These are phyloP conservation scores for Populus hybrid DNA, from an alignment of 441 rosid genomes.

Conservation along the genomic window DNA sequence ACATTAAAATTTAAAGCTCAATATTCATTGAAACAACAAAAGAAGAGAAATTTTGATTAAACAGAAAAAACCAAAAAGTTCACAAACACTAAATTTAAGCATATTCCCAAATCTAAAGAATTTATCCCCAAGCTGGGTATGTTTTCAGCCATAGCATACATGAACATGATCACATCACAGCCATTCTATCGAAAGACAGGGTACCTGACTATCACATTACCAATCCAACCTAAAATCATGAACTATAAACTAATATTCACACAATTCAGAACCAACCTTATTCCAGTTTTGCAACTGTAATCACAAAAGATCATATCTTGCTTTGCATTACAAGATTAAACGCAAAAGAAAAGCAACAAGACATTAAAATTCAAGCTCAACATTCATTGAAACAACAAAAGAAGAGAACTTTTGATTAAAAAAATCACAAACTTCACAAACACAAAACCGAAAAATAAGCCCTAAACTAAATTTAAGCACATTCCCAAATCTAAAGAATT, in stretches of 20 bases:
- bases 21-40: neutral
- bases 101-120: neutral
- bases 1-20: too few species aligned
- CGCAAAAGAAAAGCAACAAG: neutral
- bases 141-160: neutral
- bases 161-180: neutral
- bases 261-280: neutral
- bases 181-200: neutral
- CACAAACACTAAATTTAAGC: neutral
- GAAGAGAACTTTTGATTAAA: neutral
- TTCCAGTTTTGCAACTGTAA: neutral
- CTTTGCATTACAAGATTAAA: neutral
- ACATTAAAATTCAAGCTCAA: neutral
- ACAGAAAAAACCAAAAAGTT: neutral
- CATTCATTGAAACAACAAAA: neutral
- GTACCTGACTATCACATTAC: neutral
- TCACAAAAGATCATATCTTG: neutral
- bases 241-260: neutral
- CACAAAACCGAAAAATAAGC: neutral
- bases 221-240: neutral
- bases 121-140: neutral
- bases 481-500: neutral
- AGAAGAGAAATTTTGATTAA: neutral
- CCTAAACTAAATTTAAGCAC: neutral
- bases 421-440: neutral